A percentile compares a stretch with the other conserved stretches of the same genome.
Evolutionary conservation across 805 yeast genomes (phyloP).

Genomic region (Kuraishia ogatae): DNA sequence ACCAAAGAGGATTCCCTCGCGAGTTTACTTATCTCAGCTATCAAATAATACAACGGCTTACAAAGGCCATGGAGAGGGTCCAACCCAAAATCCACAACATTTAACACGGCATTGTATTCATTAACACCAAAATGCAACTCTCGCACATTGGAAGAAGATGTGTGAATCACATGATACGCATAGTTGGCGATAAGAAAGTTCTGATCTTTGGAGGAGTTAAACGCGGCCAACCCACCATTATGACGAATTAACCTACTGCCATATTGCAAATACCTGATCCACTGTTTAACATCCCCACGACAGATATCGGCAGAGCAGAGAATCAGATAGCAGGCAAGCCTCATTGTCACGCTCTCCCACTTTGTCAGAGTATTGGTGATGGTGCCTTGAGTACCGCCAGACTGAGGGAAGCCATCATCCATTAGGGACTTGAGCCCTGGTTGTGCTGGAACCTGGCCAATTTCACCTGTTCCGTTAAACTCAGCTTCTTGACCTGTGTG

Average conservation of each 20-base stretch:
- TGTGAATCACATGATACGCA: conserved; percentile 72
- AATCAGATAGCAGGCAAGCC: conserved; percentile 59
- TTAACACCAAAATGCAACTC: conserved; percentile 57
- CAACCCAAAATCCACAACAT: conserved; percentile 31
- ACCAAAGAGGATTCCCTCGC: conserved; percentile 33
- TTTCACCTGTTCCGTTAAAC: conserved; percentile 8
- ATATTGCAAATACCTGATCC: conserved; percentile 60
- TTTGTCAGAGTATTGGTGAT: conserved; percentile 11
- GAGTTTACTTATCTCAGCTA: conserved; percentile 61
- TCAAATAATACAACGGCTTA: conserved; percentile 52
- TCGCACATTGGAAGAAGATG: conserved; percentile 50
- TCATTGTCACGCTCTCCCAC: conserved; percentile 27
- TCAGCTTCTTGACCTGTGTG: conserved; percentile 18
- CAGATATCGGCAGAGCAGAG: conserved; percentile 78
- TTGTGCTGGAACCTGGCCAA: background rate
- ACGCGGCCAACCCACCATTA: conserved; percentile 51
- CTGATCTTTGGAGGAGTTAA: conserved; percentile 47
- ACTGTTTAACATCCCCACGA: conserved; percentile 69
- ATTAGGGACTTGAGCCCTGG: background rate
- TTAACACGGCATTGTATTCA: conserved; percentile 49
- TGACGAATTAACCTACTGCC: conserved; percentile 54
- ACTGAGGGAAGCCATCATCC: conserved; percentile 3
- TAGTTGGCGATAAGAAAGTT: conserved; percentile 72
- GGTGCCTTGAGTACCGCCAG: conserved; percentile 1
- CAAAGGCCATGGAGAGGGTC: conserved; percentile 72